Base-by-base conservation (phyloP, 2,329 filamentous ascomycete species). In the Pseudogymnoascus sp. region DNA sequence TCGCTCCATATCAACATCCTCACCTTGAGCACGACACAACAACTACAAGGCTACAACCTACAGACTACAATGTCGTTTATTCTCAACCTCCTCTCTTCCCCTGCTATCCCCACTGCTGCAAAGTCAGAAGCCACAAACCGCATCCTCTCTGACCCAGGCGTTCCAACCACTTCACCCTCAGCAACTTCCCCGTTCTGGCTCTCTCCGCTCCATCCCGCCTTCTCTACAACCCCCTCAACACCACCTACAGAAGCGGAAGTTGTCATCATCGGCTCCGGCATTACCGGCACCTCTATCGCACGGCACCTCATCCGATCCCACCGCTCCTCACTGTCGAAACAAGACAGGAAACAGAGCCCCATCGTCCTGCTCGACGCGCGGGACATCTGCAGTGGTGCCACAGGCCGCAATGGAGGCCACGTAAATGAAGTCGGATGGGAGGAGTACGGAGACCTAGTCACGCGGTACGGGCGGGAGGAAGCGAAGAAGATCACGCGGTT, bases 231-330 rank as follows among this genome's bases (percentile, higher is more conserved):
- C 70, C 71, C 33, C 74, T 72, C 2, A 64, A 69, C 1, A 63
- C 67, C 80, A 6, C 77, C 78, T 0, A 48, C 66, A 1, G 67
- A 72, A 5, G 76, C 75, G 5, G 81, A 84, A 62, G 69, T 82
- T 1, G 76, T 80, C 15, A 76, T 84, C 40, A 78, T 84, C 64
- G 81, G 82, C 21, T 82, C 80, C 36, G 82, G 82, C 1, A 83
- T 84, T 63, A 79, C 80, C 1, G 80, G 76, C 8, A 76, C 74
- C 2, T 73, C 74, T 18, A 69, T 77, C 13, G 76, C 75, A 3
- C 67, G 74, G 12, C 59, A 59, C 15, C 18, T 39, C 25, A 21
- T 61, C 29, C 36, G 48, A 18, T 37, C 25, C 18, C 45, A 35
- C 29, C 21, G 45, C 62, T 60, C 58, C 7, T 18, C 3, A 12